Conservation (phyloP, 257 asterid genomes). For the Solanum rostratum region DNA sequence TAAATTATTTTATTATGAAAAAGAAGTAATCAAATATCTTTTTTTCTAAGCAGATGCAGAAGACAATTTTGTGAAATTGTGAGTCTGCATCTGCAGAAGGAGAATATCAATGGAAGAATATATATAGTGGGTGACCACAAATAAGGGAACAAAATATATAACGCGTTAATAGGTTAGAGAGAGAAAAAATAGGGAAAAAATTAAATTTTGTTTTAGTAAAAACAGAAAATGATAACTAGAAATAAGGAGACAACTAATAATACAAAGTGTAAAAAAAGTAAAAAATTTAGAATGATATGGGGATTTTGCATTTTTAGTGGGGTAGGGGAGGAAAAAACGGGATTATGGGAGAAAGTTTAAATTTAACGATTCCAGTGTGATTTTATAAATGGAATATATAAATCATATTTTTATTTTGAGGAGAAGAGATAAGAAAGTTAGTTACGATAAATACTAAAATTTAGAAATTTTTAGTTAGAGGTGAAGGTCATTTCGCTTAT, state of each 20-base stretch:
- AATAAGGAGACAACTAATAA: background rate
- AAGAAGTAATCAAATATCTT: too few relatives aligned
- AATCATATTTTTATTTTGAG: too few relatives aligned
- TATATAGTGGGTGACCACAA: slow-evolving; percentile 43
- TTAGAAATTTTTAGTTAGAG: too few relatives aligned
- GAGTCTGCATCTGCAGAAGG: slow-evolving; percentile 38
- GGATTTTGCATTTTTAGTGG: background rate
- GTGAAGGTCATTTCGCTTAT: background rate
- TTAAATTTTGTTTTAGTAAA: background rate
- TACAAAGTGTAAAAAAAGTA: background rate
- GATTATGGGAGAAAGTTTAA: background rate
- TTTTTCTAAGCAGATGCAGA: slow-evolving; percentile 30
- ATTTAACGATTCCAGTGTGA: background rate
- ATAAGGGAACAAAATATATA: slow-evolving; percentile 7
- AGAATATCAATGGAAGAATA: background rate
- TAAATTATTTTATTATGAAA: too few relatives aligned
- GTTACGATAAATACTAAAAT: too few relatives aligned
- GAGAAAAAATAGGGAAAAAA: background rate
- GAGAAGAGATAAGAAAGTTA: too few relatives aligned
- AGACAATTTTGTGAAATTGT: background rate
- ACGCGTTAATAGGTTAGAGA: slow-evolving; percentile 31
- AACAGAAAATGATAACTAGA: background rate
- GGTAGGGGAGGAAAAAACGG: background rate
- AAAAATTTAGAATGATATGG: background rate
- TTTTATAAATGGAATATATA: background rate